Evolutionary conservation across 805 yeast genomes (phyloP), one percentile per base, ranked within the genome.

Genomic region (Yamadazyma ubonensis): DNA sequence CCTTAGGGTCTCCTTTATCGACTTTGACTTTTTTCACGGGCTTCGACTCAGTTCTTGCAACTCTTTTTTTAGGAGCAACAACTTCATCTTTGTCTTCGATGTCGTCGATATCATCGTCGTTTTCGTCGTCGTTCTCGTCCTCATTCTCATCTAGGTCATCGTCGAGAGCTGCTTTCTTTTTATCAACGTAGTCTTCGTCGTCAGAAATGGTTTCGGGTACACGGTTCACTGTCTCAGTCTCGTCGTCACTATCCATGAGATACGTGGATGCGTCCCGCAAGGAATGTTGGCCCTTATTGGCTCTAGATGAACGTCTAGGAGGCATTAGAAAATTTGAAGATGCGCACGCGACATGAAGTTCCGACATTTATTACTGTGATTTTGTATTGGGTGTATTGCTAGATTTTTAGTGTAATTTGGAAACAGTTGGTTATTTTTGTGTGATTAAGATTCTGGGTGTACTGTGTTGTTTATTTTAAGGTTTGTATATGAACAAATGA

Each of bases 241-340:
- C 49, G 19, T 42, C 45, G 8, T 44, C 48, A 19, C 38, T 41
- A n/a, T 41, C 41, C 36, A 42, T 10, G 21, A 39, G 28, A 10
- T 18, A 25, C 38, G 11, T 12, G 6, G 25, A 29, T 5, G 33
- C 2, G 6, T 44, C 43, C 18, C 70, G 51, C 40, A 58, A 55
- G 26, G 66, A 45, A 40, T 67, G 73, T 41, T 58, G 56, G 34
- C 74, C 74, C 48, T 67, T 68, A 45, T 63, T 69, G 43, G 64
- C 36, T 30, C 74, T 52, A 1, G 61, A 43, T 1, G 71, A 64
- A 19, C 71, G 61, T 49, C 74, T 57, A 22, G 43, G 43, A n/a
- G 34, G 29, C 26, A 23, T 12, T 12, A 23, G 9, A 12, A 12
- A 10, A 23, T n/a, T n/a, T n/a, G n/a, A n/a, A n/a, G n/a, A n/a